Percentiles rank a stretch among this genome's conserved stretches.
These are phyloP conservation scores for Podila minutissima DNA, from an alignment of 192 early-diverging fungal species.

Conservation along the genomic window DNA sequence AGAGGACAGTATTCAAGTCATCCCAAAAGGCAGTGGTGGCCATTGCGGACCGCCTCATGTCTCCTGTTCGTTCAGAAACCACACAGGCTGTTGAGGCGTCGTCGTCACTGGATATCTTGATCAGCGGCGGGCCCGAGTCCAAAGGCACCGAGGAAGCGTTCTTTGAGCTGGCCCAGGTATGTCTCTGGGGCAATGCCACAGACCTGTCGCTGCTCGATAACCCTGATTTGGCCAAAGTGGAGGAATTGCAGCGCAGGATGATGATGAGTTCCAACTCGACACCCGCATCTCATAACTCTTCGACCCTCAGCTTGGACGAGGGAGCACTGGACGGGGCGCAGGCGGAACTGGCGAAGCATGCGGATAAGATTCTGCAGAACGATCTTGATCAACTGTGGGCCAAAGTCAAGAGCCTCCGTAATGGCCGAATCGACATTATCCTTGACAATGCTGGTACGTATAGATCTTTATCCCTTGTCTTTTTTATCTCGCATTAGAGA, in stretches of 20 bases:
- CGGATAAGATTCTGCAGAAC: conserved; percentile 76
- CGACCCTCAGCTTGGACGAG: conserved; percentile 19
- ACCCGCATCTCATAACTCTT: conserved; percentile 31
- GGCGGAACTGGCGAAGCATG: conserved; percentile 55
- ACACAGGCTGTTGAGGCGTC: conserved; percentile 12
- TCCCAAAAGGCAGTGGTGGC: conserved; percentile 72
- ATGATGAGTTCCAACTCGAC: conserved; percentile 19
- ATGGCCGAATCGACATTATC: conserved; percentile 81
- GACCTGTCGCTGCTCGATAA: conserved; percentile 85
- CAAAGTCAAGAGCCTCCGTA: conserved; percentile 59
- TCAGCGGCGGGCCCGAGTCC: conserved; percentile 40
- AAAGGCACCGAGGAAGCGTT: conserved; percentile 51
- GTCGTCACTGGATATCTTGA: conserved; percentile 30
- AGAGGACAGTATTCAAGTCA: conserved; percentile 73
- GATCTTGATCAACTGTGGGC: conserved; percentile 73
- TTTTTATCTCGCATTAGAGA: too few relatives aligned
- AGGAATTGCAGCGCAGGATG: conserved; percentile 68
- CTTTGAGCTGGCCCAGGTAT: conserved; percentile 77
- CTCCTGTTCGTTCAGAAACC: conserved; percentile 15
- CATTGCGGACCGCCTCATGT: conserved; percentile 68
- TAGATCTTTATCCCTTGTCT: neutral
- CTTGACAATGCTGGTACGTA: conserved; percentile 86
- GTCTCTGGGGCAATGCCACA: conserved; percentile 92
- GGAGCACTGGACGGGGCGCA: conserved; percentile 15
- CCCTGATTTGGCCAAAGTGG: conserved; percentile 71